A percentile compares a stretch with the other conserved stretches of the same genome.
phyloP scores from a whole-genome alignment of 148 eudicot genomes.

The Spergularia bocconei region DNA sequence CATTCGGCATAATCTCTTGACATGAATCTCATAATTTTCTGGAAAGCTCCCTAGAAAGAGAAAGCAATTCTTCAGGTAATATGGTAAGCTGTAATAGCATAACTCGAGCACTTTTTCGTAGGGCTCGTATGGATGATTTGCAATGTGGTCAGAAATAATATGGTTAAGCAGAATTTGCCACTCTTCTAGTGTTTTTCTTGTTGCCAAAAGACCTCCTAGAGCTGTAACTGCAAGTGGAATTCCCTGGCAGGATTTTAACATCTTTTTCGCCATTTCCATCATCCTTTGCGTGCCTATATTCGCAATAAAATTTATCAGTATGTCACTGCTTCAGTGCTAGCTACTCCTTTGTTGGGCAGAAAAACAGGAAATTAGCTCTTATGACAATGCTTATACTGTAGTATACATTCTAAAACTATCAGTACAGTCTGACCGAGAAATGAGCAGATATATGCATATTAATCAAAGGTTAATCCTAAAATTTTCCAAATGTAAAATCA shows the following conservation, averaged over 20 bases:
- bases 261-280: conserved; percentile 35
- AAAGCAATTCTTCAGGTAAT: conserved; percentile 44
- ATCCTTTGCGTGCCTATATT: conserved; percentile 27
- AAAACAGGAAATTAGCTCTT: no score
- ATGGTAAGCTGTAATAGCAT: conserved; percentile 42
- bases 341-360: no score
- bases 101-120: conserved; percentile 36
- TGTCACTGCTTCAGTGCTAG: no score
- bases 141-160: conserved; percentile 19
- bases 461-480: no score
- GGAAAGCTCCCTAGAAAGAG: conserved; percentile 44
- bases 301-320: neutral
- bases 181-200: conserved; percentile 30
- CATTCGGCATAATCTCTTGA: conserved; percentile 32
- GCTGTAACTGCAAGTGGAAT: conserved; percentile 42
- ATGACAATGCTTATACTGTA: no score
- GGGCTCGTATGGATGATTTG: conserved; percentile 21
- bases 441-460: no score
- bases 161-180: conserved; percentile 35
- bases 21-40: conserved; percentile 33
- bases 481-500: no score
- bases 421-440: no score
- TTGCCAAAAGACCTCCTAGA: conserved; percentile 45
- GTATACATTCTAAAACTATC: no score
- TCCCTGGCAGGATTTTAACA: conserved; percentile 41